Evolutionary conservation across 164 flowering plant species (phyloP), one percentile per base, ranked within the genome.

Genomic region (Pachysandra terminalis): DNA sequence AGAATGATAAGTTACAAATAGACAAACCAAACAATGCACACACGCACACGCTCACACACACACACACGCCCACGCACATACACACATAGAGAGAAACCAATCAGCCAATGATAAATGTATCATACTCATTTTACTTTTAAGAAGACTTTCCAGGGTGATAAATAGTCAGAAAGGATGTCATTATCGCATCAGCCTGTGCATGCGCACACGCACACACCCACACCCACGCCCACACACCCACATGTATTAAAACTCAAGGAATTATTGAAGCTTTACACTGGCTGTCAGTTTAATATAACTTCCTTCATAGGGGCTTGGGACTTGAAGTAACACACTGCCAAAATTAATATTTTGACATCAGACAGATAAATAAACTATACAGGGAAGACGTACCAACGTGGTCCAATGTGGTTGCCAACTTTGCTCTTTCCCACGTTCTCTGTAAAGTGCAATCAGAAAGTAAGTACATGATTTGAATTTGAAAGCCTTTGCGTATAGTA

Each of bases 341-440:
- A n/a, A n/a, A n/a, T n/a, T n/a, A n/a, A n/a, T n/a, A n/a, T n/a
- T n/a, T n/a, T n/a, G n/a, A n/a, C n/a, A n/a, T n/a, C n/a, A n/a
- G n/a, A n/a, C n/a, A n/a, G n/a, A 32, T 32, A 32, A 32, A 32
- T 32, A 32, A 32, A 32, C 3, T 32, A 32, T 32, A 7, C 37
- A 32, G 3, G 37, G 37, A 32, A 61, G 1, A 70, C 84, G 59
- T 76, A 90, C 96, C 96, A 71, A 91, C 72, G 62, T 82, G 87
- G 78, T 91, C 97, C 85, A 93, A 80, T 19, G 87, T 81, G 21
- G 86, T 68, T 3, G 97, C 96, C 77, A 85, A 48, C 71, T 84
- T 93, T 65, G 98, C 88, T 77, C 96, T 85, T 72, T 93, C 98
- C 97, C 97, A 93, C 41, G 98, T 93, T 82, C 98, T 87, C 97